Conservation (phyloP, 2,329 filamentous ascomycete genomes). For the Penicillium glabrum region DNA sequence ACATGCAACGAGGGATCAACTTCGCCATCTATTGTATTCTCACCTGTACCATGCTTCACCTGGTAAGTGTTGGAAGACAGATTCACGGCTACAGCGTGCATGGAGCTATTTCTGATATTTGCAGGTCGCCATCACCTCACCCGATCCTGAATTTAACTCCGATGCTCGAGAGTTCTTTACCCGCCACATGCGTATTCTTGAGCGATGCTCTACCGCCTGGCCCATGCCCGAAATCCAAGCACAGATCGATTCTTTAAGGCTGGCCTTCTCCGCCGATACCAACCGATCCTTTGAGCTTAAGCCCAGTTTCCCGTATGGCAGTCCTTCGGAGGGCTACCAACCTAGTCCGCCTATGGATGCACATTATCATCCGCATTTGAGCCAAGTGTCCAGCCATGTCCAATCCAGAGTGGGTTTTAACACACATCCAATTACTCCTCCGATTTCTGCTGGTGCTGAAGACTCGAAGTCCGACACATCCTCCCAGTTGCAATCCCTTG, state of each 20-base stretch:
- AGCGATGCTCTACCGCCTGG: constrained; percentile 79
- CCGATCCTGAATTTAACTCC: constrained; percentile 80
- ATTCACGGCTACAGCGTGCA: background rate
- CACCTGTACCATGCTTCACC: constrained; percentile 87
- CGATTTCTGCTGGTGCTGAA: constrained; percentile 70
- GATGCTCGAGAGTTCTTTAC: constrained; percentile 89
- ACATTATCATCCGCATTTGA: constrained; percentile 52
- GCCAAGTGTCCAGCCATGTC: constrained; percentile 46
- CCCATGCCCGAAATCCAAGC: constrained; percentile 86
- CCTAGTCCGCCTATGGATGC: constrained; percentile 60
- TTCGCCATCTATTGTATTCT: constrained; percentile 92
- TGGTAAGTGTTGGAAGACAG: constrained; percentile 62
- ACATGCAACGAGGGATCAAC: constrained; percentile 91
- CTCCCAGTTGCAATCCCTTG: constrained; percentile 65
- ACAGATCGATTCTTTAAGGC: constrained; percentile 83
- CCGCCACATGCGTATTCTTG: constrained; percentile 89
- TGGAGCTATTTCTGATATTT: constrained; percentile 2
- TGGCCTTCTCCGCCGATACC: constrained; percentile 86
- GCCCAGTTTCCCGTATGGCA: constrained; percentile 81
- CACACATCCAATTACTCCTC: constrained; percentile 74
- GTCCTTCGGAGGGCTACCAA: constrained; percentile 65
- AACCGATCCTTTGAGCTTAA: constrained; percentile 87
- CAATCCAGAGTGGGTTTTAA: constrained; percentile 50
- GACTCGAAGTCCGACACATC: constrained; percentile 73
- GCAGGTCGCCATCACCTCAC: constrained; percentile 90